These are phyloP conservation scores for Escallonia rubra DNA, from an alignment of 129 eudicot genomes.

Conservation along the genomic window DNA sequence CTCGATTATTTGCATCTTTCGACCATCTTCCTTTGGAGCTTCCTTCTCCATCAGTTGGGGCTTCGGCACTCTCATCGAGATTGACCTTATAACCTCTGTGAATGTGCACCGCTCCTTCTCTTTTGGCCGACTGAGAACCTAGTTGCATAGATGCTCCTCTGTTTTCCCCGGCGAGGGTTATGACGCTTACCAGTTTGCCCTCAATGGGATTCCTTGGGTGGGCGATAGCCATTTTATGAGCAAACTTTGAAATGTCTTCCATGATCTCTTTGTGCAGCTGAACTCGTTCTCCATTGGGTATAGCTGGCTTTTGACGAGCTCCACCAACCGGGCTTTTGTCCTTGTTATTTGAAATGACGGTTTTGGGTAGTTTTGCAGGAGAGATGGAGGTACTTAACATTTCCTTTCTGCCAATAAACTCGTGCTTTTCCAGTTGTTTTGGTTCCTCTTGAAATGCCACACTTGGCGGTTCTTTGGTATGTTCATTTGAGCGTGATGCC, in stretches of 20 bases:
- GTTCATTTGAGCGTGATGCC: constrained; percentile 11
- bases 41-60: constrained; percentile 45
- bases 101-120: constrained; percentile 43
- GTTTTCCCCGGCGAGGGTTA: constrained; percentile 72
- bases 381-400: background rate
- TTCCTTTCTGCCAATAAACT: constrained; percentile 14
- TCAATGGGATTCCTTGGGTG: constrained; percentile 21
- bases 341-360: constrained; percentile 21
- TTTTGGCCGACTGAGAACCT: constrained; percentile 23
- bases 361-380: constrained; percentile 17
- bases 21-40: constrained; percentile 22
- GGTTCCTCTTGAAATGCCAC: constrained; percentile 10
- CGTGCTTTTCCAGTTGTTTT: constrained; percentile 13
- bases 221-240: constrained; percentile 27
- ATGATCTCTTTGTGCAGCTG: constrained; percentile 44
- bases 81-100: constrained; percentile 50
- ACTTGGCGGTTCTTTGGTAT: constrained; percentile 1
- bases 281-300: constrained; percentile 18
- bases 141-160: constrained; percentile 79
- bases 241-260: constrained; percentile 41
- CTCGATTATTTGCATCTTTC: constrained; percentile 15
- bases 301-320: constrained; percentile 22
- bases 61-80: constrained; percentile 45
- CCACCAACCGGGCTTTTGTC: constrained; percentile 20
- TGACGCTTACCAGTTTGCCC: constrained; percentile 40